Evolutionary conservation across 331 rosid species (phyloP).

Genomic region (Rhamnella rubrinervis): DNA sequence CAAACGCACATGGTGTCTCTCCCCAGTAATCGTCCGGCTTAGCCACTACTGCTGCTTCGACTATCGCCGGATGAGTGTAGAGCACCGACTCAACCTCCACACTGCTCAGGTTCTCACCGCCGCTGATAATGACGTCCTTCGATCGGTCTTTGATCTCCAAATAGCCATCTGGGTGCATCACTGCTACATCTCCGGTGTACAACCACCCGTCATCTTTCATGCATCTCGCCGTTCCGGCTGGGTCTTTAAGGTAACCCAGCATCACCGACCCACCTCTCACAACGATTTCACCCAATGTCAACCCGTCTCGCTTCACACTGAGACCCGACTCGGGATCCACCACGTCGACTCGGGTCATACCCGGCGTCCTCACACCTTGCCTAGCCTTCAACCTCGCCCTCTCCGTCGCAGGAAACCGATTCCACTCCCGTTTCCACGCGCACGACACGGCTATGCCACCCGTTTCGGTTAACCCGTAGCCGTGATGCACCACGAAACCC

Average conservation of each 20-base stretch:
- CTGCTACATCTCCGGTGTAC: slow-evolving; percentile 45
- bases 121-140: slow-evolving; percentile 58
- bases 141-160: slow-evolving; percentile 58
- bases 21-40: slow-evolving; percentile 50
- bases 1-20: slow-evolving; percentile 74
- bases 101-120: slow-evolving; percentile 70
- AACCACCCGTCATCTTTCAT: slow-evolving; percentile 46
- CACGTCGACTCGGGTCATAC: slow-evolving; percentile 41
- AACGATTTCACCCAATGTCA: slow-evolving; percentile 41
- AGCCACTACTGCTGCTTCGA: slow-evolving; percentile 24
- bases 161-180: slow-evolving; percentile 51
- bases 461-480: slow-evolving; percentile 58
- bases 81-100: slow-evolving; percentile 63
- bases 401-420: slow-evolving; percentile 40
- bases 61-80: slow-evolving; percentile 9
- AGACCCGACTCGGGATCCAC: slow-evolving; percentile 30
- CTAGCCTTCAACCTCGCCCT: slow-evolving; percentile 52
- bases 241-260: slow-evolving; percentile 60
- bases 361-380: slow-evolving; percentile 56
- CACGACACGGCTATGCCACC: slow-evolving; percentile 45
- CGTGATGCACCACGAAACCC: slow-evolving; percentile 55
- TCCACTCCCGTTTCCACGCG: slow-evolving; percentile 60
- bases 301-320: slow-evolving; percentile 46
- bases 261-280: slow-evolving; percentile 46
- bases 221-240: slow-evolving; percentile 23